Evolutionary conservation across 352 stramenopile genomes (phyloP), one percentile per base, ranked within the genome.

Genomic region (Phytophthora fragariae): DNA sequence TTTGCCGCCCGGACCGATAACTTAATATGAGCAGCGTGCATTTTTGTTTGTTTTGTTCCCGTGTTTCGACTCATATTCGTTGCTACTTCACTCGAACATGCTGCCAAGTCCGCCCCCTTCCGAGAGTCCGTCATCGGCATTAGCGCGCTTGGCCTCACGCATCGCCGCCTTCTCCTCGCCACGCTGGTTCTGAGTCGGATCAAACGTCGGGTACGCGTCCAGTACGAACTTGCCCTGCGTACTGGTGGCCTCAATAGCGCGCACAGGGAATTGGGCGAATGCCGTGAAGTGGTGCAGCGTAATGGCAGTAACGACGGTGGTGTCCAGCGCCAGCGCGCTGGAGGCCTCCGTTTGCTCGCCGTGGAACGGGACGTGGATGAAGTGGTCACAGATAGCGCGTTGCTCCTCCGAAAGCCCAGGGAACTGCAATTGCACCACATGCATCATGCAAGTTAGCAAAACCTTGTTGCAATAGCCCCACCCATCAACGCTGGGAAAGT

Each of bases 201-300:
- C 73, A 47, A 79, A 85, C 31, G 76, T 84, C 63, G 84, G 86
- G 68, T 86, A 88, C 44, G 76, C 77, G 67, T 92, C 87, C 33
- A 94, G 79, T 17, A 91, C 75, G 21, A 94, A 94, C 73, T 94
- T 94, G 65, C 88, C 88, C 62, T 92, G 85, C 14, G 88, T 91
- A 17, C 67, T 84, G 8, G 88, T 93, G 29, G 72, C 73, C 60
- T 94, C 80, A 46, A 91, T 89, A 8, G 80, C 53, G 35, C 88
- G 88, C 52, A 87, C 67, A n/a, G 73, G 58, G 65, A 92, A 93
- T 56, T 81, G 50, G 0, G 88, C 84, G 62, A 85, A 92, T 17
- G 71, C 70, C 50, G 85, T 91, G 56, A 93, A 94, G 65, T 87
- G 73, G 54, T 92, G 84, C 56, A 94, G 76, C 58, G 84, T 79